Evolutionary conservation across 495 filamentous ascomycete genomes (phyloP).

Genomic region (Tuber umbilicatum): DNA sequence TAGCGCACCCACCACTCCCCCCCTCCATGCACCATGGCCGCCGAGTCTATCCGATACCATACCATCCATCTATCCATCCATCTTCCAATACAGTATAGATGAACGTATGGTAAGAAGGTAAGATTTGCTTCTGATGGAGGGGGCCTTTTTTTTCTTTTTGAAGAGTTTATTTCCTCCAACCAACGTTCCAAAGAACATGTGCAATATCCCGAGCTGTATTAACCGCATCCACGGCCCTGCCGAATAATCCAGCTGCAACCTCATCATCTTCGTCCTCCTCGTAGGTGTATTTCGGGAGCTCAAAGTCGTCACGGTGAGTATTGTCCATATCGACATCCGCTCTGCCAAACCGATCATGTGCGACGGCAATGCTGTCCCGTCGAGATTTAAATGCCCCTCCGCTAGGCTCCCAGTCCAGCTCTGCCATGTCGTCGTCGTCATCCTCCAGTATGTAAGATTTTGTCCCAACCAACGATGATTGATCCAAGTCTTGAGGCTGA

Average conservation of each 20-base stretch:
- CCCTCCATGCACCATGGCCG: neutral
- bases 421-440: constrained; percentile 58
- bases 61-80: neutral
- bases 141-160: neutral
- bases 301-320: constrained; percentile 28
- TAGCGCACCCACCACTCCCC: neutral
- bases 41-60: neutral
- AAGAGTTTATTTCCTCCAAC: constrained; percentile 65
- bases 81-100: neutral
- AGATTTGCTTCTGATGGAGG: neutral
- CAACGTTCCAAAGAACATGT: constrained; percentile 96
- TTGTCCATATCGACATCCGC: neutral
- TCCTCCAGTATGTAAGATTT: constrained; percentile 60
- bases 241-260: constrained; percentile 57
- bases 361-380: constrained; percentile 42
- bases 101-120: neutral
- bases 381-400: constrained; percentile 39
- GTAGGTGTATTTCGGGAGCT: constrained; percentile 48
- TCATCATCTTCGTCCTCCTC: constrained; percentile 62
- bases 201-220: constrained; percentile 95
- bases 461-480: constrained; percentile 21
- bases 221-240: constrained; percentile 82
- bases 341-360: constrained; percentile 39
- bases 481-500: constrained; percentile 22
- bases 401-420: constrained; percentile 49